Evolutionary conservation across 1,139 yeast genomes (phyloP), one percentile per base, ranked within the genome.

Genomic region (Zygosaccharomyces pseudobailii): DNA sequence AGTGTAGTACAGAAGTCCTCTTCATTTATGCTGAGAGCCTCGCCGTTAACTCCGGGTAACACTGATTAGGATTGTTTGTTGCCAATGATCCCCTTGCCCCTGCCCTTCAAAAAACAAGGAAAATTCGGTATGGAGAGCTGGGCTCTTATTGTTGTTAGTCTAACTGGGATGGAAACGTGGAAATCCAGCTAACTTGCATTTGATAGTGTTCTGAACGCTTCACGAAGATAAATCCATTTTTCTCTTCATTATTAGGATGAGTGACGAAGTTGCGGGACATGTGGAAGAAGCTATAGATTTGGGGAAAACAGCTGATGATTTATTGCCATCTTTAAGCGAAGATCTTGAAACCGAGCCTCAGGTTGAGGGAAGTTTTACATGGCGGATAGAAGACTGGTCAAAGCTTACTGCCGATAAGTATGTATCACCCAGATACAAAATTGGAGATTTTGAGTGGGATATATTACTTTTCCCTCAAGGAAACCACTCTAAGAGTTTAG

Each of bases 391-490:
- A 9, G 80, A 83, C 57, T 86, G 95, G 84, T 63, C 70, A 40
- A 63, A 68, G 2, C 69, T 87, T 38, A 71, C 71, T 30, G 73
- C 73, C 5, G 75, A 74, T 28, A 73, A 70, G 46, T 69, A 68
- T 23, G 65, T 68, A 30, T 75, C 84, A 54, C 75, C 83, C 1
- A 65, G 68, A 10, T 84, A 84, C 58, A 72, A 68, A 46, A 76
- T 84, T 53, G 96, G 94, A 2, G 84, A 79, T 6, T 82, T 69
- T 61, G 78, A 78, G 43, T 89, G 95, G 88, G 80, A 84, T 56
- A 66, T 88, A 6, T 70, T 90, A 43, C 66, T 90, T 37, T 87
- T 88, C 62, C 96, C 96, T 0, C 77, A 76, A 46, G 95, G 92
- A 3, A 82, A 82, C 56, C 73, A 74, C 47, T 70, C 72, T 50